Evolutionary conservation across 2,329 filamentous ascomycete species (phyloP).

Genomic region (Tolypocladium ophioglossoides): DNA sequence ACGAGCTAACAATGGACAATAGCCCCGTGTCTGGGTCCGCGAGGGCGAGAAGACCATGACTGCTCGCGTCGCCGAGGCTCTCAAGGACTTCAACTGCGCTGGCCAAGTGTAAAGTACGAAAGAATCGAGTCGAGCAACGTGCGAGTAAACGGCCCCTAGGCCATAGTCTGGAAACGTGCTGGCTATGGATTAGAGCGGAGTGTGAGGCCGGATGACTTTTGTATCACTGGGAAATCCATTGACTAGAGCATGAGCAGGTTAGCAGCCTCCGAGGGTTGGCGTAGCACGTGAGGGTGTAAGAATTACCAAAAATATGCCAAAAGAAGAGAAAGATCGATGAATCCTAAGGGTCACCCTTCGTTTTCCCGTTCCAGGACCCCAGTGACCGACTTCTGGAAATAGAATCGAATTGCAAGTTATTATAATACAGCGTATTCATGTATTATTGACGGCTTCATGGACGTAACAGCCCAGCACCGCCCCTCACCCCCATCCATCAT

Average conservation of each 20-base stretch:
- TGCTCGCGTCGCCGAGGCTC: conserved; percentile 65
- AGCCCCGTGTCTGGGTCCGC: conserved; percentile 89
- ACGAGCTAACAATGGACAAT: conserved; percentile 5
- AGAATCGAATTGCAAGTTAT: not conserved
- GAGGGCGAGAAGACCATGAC: conserved; percentile 97
- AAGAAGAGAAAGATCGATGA: not conserved
- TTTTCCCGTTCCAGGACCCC: too few relatives aligned
- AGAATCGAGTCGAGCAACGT: not conserved
- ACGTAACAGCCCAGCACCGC: not conserved
- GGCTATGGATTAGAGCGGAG: not conserved
- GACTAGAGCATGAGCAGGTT: not conserved
- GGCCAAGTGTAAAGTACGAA: conserved; percentile 19
- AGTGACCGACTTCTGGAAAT: not conserved
- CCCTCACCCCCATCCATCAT: not conserved
- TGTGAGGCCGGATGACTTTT: not conserved
- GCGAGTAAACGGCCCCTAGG: not conserved
- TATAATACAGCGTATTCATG: not conserved
- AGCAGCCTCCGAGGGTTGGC: not conserved
- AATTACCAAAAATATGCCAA: not conserved
- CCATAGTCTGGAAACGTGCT: not conserved
- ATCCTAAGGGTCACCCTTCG: not conserved
- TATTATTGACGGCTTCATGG: not conserved
- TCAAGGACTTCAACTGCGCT: conserved; percentile 74
- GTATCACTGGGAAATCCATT: not conserved
- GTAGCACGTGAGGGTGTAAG: not conserved